phyloP scores from a whole-genome alignment of 169 alveolate genomes.

The Theileria parva region DNA sequence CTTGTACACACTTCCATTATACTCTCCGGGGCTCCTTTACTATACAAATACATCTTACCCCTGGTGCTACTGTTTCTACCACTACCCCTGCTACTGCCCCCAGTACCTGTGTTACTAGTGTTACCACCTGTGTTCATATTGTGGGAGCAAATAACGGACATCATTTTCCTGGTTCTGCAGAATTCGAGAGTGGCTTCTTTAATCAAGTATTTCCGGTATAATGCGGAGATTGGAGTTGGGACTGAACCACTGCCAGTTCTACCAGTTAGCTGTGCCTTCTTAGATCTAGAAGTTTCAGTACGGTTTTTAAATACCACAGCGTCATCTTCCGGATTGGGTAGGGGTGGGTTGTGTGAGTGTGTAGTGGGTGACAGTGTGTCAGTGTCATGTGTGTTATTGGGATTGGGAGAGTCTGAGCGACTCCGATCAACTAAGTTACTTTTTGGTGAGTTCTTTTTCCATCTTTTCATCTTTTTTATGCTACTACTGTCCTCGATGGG shows the following conservation, averaged over 20 bases:
- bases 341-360: too few species aligned
- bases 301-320: neutral
- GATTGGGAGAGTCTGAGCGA: neutral
- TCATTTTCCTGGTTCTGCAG: slow-evolving; percentile 94
- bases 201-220: slow-evolving; percentile 43
- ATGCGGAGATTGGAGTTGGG: neutral
- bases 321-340: neutral
- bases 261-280: neutral
- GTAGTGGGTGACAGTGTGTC: too few species aligned
- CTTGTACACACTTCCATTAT: slow-evolving; percentile 84
- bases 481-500: neutral
- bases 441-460: neutral
- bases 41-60: slow-evolving; percentile 79
- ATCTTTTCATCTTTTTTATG: neutral
- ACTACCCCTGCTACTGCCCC: slow-evolving; percentile 36
- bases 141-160: slow-evolving; percentile 87
- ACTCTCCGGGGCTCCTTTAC: slow-evolving; percentile 99
- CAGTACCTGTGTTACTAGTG: slow-evolving; percentile 38
- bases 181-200: slow-evolving; percentile 93
- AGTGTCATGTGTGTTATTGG: too few species aligned
- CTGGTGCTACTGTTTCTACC: neutral
- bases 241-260: neutral
- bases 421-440: neutral
- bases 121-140: neutral
- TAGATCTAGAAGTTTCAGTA: neutral